Evolutionary conservation across 202 grass and related monocot species (phyloP).

Genomic region (Zizania palustris): DNA sequence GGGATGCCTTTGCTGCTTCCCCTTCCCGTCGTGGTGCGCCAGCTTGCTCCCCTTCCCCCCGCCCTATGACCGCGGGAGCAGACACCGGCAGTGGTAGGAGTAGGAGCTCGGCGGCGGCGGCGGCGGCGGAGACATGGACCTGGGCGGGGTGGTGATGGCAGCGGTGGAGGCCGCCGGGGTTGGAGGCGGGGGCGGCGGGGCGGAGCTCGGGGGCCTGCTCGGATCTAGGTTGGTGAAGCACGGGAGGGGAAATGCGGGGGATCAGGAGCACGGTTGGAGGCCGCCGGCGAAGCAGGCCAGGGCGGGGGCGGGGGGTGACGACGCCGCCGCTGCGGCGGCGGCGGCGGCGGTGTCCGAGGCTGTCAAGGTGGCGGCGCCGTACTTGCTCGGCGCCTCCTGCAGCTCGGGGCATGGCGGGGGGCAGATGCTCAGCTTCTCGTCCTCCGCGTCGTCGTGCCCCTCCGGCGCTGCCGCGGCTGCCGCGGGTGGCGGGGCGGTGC

Average conservation of each 20-base stretch:
- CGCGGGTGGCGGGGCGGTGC: constrained; percentile 49
- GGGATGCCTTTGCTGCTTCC: constrained; percentile 28
- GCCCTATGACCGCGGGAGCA: constrained; percentile 36
- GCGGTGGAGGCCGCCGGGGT: constrained; percentile 23
- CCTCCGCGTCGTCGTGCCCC: constrained; percentile 31
- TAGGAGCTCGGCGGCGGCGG: background rate
- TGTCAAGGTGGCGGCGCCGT: constrained; percentile 56
- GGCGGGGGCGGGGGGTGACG: constrained; percentile 39
- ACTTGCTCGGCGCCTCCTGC: constrained; percentile 53
- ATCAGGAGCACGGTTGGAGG: constrained; percentile 42
- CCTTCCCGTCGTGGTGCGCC: constrained; percentile 2
- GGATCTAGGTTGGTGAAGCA: constrained; percentile 61
- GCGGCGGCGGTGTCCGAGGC: constrained; percentile 44
- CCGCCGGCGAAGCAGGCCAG: constrained; percentile 54
- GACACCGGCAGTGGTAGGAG: constrained; percentile 8
- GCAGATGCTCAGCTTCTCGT: constrained; percentile 96
- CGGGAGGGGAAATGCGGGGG: constrained; percentile 53
- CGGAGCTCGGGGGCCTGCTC: constrained; percentile 44
- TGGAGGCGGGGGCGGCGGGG: constrained; percentile 28
- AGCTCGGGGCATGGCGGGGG: constrained; percentile 55
- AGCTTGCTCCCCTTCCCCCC: constrained; percentile 13
- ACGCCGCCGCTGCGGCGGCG: constrained; percentile 36
- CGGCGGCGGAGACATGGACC: constrained; percentile 43
- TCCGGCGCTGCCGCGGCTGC: constrained; percentile 3
- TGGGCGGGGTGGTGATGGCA: constrained; percentile 54